Evolutionary conservation across 768 basidiomycete genomes (phyloP).

Genomic region (Dentipellis fragilis): DNA sequence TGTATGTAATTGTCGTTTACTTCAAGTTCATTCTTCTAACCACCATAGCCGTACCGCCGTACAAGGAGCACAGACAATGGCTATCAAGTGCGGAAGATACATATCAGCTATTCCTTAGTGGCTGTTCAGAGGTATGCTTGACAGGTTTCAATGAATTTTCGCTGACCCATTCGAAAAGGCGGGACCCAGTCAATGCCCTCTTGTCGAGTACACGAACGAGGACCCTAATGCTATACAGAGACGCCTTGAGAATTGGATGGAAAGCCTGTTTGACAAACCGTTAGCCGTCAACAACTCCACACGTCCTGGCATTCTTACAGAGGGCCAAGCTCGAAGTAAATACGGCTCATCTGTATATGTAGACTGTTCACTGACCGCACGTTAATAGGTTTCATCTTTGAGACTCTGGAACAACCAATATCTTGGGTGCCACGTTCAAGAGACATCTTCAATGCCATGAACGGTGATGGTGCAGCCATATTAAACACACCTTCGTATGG

Average conservation of each 20-base stretch:
- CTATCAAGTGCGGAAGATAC: conserved; percentile 16
- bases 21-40: neutral
- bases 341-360: neutral
- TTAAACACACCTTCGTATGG: neutral
- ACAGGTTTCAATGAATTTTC: neutral
- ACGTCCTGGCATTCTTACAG: neutral
- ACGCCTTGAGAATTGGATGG: conserved; percentile 17
- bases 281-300: conserved; percentile 17
- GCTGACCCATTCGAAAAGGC: neutral
- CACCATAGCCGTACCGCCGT: neutral
- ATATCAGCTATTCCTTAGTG: conserved; percentile 18
- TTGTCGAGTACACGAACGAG: conserved; percentile 15
- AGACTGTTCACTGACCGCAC: neutral
- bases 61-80: conserved; percentile 15
- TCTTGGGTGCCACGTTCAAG: neutral
- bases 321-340: neutral
- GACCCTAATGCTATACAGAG: conserved; percentile 10
- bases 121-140: conserved; percentile 17
- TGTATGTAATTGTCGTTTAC: neutral
- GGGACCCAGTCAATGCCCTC: conserved; percentile 13
- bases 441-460: neutral
- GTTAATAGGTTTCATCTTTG: neutral
- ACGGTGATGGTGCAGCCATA: neutral
- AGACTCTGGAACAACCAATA: neutral
- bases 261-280: conserved; percentile 17